These are phyloP conservation scores for Penicillium dipodomyicola DNA, from an alignment of 495 filamentous ascomycete species.

Conservation along the genomic window DNA sequence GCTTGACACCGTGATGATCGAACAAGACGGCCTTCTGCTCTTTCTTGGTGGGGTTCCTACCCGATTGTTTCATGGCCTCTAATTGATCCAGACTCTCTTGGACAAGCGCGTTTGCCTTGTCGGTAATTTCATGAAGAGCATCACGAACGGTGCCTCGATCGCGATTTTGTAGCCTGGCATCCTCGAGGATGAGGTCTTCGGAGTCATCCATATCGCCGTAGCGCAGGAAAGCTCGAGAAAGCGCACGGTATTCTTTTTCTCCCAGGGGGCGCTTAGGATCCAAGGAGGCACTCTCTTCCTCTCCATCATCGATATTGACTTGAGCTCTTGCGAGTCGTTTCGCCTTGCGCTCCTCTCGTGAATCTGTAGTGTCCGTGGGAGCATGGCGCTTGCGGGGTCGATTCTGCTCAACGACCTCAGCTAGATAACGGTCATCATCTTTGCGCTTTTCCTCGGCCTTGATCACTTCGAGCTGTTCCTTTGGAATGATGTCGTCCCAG, in stretches of 20 bases:
- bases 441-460: slow-evolving; percentile 84
- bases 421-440: slow-evolving; percentile 78
- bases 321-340: slow-evolving; percentile 88
- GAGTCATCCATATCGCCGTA: slow-evolving; percentile 87
- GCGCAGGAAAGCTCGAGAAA: slow-evolving; percentile 80
- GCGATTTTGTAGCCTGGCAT: slow-evolving; percentile 76
- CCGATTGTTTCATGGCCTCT: slow-evolving; percentile 60
- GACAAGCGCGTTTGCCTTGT: slow-evolving; percentile 64
- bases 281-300: slow-evolving; percentile 56
- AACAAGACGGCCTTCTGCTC: slow-evolving; percentile 96
- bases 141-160: slow-evolving; percentile 72
- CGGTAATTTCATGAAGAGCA: slow-evolving; percentile 69
- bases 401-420: slow-evolving; percentile 78
- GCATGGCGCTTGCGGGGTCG: slow-evolving; percentile 80
- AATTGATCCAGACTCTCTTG: slow-evolving; percentile 63
- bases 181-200: slow-evolving; percentile 77
- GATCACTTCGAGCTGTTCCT: slow-evolving; percentile 81
- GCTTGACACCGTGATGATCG: slow-evolving; percentile 85
- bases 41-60: slow-evolving; percentile 85
- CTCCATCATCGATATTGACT: slow-evolving; percentile 58
- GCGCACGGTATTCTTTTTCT: slow-evolving; percentile 87
- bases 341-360: slow-evolving; percentile 82
- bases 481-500: slow-evolving; percentile 98
- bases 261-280: slow-evolving; percentile 84
- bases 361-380: slow-evolving; percentile 62